Percentiles rank a stretch among this genome's conserved stretches.
Evolutionary conservation across 2,329 filamentous ascomycete genomes (phyloP).

Genomic region (Diaporthe sp.): DNA sequence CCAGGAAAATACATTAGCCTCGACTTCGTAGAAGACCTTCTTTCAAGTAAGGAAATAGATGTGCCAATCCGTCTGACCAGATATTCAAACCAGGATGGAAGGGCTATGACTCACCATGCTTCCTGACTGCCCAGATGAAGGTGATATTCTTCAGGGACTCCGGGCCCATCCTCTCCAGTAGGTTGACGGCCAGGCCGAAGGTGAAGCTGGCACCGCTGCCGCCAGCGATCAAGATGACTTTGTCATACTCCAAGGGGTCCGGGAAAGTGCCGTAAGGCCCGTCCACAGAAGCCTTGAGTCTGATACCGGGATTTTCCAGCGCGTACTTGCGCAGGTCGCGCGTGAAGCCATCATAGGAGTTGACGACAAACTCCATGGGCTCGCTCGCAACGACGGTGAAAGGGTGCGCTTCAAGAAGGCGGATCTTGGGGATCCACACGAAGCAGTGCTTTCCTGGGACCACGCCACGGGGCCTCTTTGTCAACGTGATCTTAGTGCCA

Average conservation of each 20-base stretch:
- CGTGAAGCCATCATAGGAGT: conserved; percentile 72
- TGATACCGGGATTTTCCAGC: conserved; percentile 60
- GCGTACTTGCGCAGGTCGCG: conserved; percentile 67
- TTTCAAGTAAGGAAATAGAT: neutral
- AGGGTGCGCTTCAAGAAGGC: conserved; percentile 71
- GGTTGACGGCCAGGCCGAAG: conserved; percentile 62
- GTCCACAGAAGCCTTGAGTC: conserved; percentile 67
- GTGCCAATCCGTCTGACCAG: neutral
- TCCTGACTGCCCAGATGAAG: conserved; percentile 64
- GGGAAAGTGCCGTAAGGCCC: conserved; percentile 72
- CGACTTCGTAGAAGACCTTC: neutral
- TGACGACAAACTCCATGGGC: conserved; percentile 71
- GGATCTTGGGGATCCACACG: conserved; percentile 73
- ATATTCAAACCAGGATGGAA: neutral
- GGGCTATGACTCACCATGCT: conserved; percentile 56
- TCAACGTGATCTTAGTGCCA: conserved; percentile 68
- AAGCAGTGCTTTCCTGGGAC: conserved; percentile 73
- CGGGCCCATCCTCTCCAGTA: conserved; percentile 58
- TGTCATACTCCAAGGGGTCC: conserved; percentile 65
- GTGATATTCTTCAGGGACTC: conserved; percentile 56
- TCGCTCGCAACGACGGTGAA: conserved; percentile 71
- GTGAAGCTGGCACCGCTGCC: conserved; percentile 74
- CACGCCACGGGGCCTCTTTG: conserved; percentile 62
- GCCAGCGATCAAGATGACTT: conserved; percentile 71
- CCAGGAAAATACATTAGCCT: neutral